Evolutionary conservation across 768 basidiomycete genomes (phyloP), one percentile per base, ranked within the genome.

Genomic region (Termitomyces sp.): DNA sequence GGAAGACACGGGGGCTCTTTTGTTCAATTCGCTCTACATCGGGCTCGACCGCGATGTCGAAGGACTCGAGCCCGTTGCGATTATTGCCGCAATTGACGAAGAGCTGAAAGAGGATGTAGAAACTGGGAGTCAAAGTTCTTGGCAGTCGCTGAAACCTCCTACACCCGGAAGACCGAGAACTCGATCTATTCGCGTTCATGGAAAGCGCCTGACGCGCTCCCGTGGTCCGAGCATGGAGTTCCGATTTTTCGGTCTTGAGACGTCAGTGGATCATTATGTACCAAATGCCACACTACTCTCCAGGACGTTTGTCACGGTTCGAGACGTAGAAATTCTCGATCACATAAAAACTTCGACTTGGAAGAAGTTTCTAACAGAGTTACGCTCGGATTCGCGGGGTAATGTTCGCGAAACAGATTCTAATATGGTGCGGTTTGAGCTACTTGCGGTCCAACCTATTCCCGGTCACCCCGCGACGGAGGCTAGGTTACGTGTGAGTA

Each of bases 291-390:
- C 81, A 0, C 67, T 87, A 24, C 84, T 87, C 9, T 89, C 88
- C 2, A 79, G 88, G 53, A 81, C 85, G 1, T 79, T 90, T 47
- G 81, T 84, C 14, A 86, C 85, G 12, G 78, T 95, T 51, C 81
- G 74, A 57, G 84, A 92, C 60, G 65, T 93, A 20, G 93, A 97
- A 71, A 97, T 98, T 58, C 75, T 98, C 51, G 97, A 99, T 70
- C 95, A 97, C 68, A 94, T 99, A 79, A 95, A 92, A 77, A 95
- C 95, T 0, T 98, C 95, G 9, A 98, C 97, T 0, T 99, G 97
- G 97, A 91, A 88, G 74, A 98, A 96, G 70, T 98, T 99, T 70
- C 75, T 99, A 58, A 95, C 94, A 4, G 85, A 86, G 54, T 79
- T 97, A 68, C 83, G 89, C 39, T 81, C 89, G 7, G 94, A 96